Base-by-base conservation (phyloP, 139 green algal genomes). In the Ulvella scutata region DNA sequence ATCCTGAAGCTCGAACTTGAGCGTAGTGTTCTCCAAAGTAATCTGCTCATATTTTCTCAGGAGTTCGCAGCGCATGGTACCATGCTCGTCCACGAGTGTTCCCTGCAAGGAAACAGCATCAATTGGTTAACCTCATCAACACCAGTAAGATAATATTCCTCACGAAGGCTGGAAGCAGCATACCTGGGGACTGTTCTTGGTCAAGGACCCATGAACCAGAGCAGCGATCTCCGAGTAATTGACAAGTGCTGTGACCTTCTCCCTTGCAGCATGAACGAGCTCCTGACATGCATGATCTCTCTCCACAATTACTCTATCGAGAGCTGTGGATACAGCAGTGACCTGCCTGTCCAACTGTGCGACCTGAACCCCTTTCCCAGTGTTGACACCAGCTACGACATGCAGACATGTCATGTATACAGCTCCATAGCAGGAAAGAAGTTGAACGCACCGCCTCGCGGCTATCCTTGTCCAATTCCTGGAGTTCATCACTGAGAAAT, bases 251-350 rank as follows among this genome's bases (percentile, higher is more conserved):
- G 51, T 31, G 0, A 67, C 51, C 17, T 67, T 67, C 17, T 67
- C 51, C 51, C 51, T 67, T n/a, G 51, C 51, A 29, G 51, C 51
- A 67, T 67, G n/a, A n/a, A 67, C 33, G n/a, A 67, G 51, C 51
- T n/a, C 51, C 6, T 10, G n/a, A 6, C n/a, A 67, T 9, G 33
- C n/a, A 26, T 67, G 31, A 26, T 67, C 51, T 10, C 51, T n/a
- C 51, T 67, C 51, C 10, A 67, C 51, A 67, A 26, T 67, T n/a
- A 67, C 51, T 1, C 51, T n/a, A 10, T 67, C 51, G n/a, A 67
- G 51, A 26, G 51, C 51, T 7, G 33, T 26, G 20, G 51, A n/a
- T 7, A 67, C 51, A 67, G 51, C 31, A 13, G n/a, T n/a, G 20
- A 67, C n/a, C 51, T 67, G n/a, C 6, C 51, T 36, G 20, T 67